Percentiles rank a stretch among this genome's conserved stretches.
These are phyloP conservation scores for Magnusiomyces ingens DNA, from an alignment of 1,139 yeast genomes.

Conservation along the genomic window DNA sequence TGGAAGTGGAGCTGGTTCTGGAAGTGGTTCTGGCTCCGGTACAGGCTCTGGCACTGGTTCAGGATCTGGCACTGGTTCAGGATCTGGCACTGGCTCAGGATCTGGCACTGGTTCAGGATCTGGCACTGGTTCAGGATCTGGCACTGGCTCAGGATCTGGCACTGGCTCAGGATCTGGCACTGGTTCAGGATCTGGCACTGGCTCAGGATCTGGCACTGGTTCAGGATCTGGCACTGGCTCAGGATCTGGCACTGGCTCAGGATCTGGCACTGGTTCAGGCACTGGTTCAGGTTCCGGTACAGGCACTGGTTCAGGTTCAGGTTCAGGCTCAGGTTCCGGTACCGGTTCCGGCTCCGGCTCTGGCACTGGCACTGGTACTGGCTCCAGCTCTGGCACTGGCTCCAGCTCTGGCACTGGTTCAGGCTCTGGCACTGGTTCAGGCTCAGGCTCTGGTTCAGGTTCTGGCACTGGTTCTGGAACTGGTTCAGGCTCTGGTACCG, in stretches of 20 bases:
- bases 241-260: conserved; percentile 7
- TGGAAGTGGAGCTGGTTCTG: conserved; percentile 5
- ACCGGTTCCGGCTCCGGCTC: conserved; percentile 1
- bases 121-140: conserved; percentile 5
- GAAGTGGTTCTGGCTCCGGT: conserved; percentile 1
- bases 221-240: neutral
- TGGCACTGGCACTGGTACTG: conserved; percentile 3
- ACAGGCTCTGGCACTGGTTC: conserved; percentile 5
- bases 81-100: conserved; percentile 3
- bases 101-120: conserved; percentile 9
- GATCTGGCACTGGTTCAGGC: conserved; percentile 5
- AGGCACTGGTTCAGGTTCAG: neutral
- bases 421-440: conserved; percentile 3
- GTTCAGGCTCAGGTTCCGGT: conserved; percentile 1
- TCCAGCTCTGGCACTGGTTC: conserved; percentile 5
- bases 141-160: conserved; percentile 4
- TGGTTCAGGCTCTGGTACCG: conserved; percentile 6
- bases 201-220: conserved; percentile 1
- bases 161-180: conserved; percentile 4
- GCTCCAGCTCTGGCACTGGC: conserved; percentile 4
- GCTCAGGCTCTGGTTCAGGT: conserved; percentile 4
- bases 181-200: neutral
- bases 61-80: conserved; percentile 2
- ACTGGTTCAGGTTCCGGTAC: conserved; percentile 4
- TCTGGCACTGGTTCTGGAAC: conserved; percentile 2